Percentiles rank a stretch among this genome's conserved stretches.
Conservation (phyloP, 2,329 filamentous ascomycete species). For the Iodosphaeria phyllophila region DNA sequence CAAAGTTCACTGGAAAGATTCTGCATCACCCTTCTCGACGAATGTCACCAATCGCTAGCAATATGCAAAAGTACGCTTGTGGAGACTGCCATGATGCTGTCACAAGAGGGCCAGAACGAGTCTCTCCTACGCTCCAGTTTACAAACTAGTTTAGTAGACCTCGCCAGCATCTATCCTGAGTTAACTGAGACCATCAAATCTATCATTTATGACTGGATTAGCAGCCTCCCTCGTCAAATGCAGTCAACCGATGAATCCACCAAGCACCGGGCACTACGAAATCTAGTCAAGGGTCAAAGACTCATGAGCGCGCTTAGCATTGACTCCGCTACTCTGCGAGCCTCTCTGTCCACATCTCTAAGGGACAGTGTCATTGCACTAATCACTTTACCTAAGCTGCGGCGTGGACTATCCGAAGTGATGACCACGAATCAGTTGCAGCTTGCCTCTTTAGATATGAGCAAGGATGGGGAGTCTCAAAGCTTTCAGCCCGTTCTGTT, state of each 20-base stretch:
- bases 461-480: constrained; percentile 5
- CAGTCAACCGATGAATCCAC: constrained; percentile 64
- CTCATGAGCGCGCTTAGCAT: constrained; percentile 44
- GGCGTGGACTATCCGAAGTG: constrained; percentile 14
- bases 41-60: constrained; percentile 55
- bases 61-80: constrained; percentile 55
- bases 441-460: constrained; percentile 12
- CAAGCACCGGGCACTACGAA: constrained; percentile 54
- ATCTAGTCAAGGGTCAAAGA: constrained; percentile 56
- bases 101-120: constrained; percentile 26
- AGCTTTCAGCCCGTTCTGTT: constrained; percentile 44
- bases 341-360: constrained; percentile 47
- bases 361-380: constrained; percentile 50
- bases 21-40: constrained; percentile 57
- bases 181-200: constrained; percentile 47
- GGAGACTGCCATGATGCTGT: constrained; percentile 62
- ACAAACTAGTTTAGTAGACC: constrained; percentile 35
- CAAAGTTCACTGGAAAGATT: constrained; percentile 47
- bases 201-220: constrained; percentile 64
- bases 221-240: constrained; percentile 64
- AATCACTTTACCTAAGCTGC: constrained; percentile 14
- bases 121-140: constrained; percentile 29
- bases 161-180: constrained; percentile 42
- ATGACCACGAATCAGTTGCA: constrained; percentile 11
- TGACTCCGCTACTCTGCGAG: constrained; percentile 46